Conservation (phyloP, 2,329 filamentous ascomycete species). For the Stemphylium lycopersici region DNA sequence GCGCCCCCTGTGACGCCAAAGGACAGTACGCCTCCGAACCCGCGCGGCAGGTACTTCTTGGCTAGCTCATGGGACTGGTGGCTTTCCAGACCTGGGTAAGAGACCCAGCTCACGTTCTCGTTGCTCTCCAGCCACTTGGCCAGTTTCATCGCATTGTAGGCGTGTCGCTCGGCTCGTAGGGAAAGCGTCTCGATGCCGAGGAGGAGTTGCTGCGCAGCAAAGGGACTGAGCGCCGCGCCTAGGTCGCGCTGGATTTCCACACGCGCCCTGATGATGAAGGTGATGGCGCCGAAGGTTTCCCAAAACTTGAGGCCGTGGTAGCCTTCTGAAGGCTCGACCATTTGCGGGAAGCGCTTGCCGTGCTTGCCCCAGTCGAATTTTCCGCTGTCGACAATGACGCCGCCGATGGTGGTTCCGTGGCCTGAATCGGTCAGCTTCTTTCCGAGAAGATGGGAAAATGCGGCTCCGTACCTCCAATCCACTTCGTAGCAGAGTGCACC, state of each 20-base stretch:
- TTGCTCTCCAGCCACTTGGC: slow-evolving; percentile 85
- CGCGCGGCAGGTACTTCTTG: slow-evolving; percentile 83
- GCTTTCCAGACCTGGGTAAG: slow-evolving; percentile 84
- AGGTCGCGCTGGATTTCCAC: slow-evolving; percentile 91
- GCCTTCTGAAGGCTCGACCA: slow-evolving; percentile 84
- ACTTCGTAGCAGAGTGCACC: slow-evolving; percentile 93
- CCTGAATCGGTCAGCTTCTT: slow-evolving; percentile 9
- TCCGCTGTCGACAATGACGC: slow-evolving; percentile 84
- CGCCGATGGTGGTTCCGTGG: slow-evolving; percentile 89
- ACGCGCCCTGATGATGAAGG: slow-evolving; percentile 83
- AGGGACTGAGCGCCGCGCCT: slow-evolving; percentile 82
- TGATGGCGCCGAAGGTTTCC: slow-evolving; percentile 83
- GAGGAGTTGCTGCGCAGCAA: slow-evolving; percentile 89
- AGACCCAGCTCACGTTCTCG: slow-evolving; percentile 88
- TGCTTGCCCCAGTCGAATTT: slow-evolving; percentile 94
- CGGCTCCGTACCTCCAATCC: slow-evolving; percentile 74
- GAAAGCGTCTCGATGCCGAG: slow-evolving; percentile 90
- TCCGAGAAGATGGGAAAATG: neutral
- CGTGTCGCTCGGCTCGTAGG: slow-evolving; percentile 84
- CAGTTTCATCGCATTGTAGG: slow-evolving; percentile 78
- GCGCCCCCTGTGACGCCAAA: slow-evolving; percentile 92
- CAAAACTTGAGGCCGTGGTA: slow-evolving; percentile 95
- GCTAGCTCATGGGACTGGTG: slow-evolving; percentile 81
- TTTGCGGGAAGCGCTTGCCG: slow-evolving; percentile 85
- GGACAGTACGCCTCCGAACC: slow-evolving; percentile 88